Base-by-base conservation (phyloP, 148 eudicot species). In the Chenopodium berlandieri region DNA sequence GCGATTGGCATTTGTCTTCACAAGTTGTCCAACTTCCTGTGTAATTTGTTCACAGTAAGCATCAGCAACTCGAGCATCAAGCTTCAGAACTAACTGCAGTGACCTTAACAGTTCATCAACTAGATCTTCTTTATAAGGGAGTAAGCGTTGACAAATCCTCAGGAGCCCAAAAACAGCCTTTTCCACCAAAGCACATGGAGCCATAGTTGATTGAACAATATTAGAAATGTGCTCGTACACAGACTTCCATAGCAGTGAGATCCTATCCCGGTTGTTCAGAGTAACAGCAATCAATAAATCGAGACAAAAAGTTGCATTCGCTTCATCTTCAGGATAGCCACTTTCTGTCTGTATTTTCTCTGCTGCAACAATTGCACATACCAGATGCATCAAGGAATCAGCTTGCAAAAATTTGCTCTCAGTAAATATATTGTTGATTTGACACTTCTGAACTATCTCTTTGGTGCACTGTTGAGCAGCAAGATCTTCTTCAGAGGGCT, bases 31-130 rank as follows among this genome's bases (percentile, higher is more conserved):
- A 52, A 94, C 97, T 89, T 94, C 98, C 86, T 90, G 97, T 25
- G 98, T 94, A 80, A 94, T 93, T 76, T 91, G 98, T 82, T 93
- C 97, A 75, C 97, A 93, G 88, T 94, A 93, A n/a, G 94, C 92
- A 88, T 93, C 98, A 31, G 97, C 94, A 58, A 94, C 98, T 54
- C 97, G 89, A 32, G 95, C 98, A 80, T 94, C 98, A 52, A 93
- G 97, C 85, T 93, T 94, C 75, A 89, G 83, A 72, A 94, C 92
- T 74, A 93, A 86, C 78, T 94, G 98, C 31, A 94, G 85, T 8
- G 98, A 94, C 85, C 89, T 93, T 75, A 94, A 82, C 65, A 94
- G 93, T 78, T 94, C 98, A 78, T 94, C 98, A 27, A 91, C 92
- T 67, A 94, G 82, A 73, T 93, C 89, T 82, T 94, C 98, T 83